These are phyloP conservation scores for Tilletiaria anomala DNA, from an alignment of 1,284 basidiomycete species.

Conservation along the genomic window DNA sequence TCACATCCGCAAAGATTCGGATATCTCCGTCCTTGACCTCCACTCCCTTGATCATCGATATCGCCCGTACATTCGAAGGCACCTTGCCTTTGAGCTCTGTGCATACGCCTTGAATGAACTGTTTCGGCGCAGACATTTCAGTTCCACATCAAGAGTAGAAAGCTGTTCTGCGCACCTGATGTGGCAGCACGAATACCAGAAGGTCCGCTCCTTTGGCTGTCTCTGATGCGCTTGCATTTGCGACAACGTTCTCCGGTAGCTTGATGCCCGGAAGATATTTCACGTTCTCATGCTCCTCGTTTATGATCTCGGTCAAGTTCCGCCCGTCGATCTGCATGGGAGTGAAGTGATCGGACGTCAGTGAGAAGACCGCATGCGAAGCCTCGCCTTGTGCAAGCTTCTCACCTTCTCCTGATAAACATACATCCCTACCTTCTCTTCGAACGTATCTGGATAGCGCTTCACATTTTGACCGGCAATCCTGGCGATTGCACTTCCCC, in stretches of 20 bases:
- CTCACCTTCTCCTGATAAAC: constrained; percentile 30
- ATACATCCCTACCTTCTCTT: constrained; percentile 29
- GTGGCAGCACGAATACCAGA: constrained; percentile 48
- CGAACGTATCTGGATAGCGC: constrained; percentile 40
- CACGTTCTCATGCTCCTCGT: constrained; percentile 47
- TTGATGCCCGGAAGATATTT: constrained; percentile 46
- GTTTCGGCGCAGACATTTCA: constrained; percentile 5
- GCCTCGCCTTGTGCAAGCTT: too few species aligned
- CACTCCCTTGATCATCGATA: constrained; percentile 41
- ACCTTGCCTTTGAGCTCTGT: constrained; percentile 30
- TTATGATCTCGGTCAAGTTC: constrained; percentile 48
- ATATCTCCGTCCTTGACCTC: constrained; percentile 43
- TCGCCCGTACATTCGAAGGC: constrained; percentile 31
- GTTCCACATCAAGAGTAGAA: neutral
- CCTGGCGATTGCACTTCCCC: constrained; percentile 49
- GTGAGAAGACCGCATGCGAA: too few species aligned
- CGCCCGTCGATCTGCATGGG: constrained; percentile 47
- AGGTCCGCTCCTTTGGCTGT: constrained; percentile 47
- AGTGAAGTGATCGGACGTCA: too few species aligned
- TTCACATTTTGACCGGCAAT: constrained; percentile 46
- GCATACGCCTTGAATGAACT: constrained; percentile 39
- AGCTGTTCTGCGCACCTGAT: constrained; percentile 31
- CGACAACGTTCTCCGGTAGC: constrained; percentile 47
- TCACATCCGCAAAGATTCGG: constrained; percentile 48
- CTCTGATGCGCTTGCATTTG: constrained; percentile 44